Base-by-base conservation (phyloP, 2,329 filamentous ascomycete genomes). In the Cercospora sp. region DNA sequence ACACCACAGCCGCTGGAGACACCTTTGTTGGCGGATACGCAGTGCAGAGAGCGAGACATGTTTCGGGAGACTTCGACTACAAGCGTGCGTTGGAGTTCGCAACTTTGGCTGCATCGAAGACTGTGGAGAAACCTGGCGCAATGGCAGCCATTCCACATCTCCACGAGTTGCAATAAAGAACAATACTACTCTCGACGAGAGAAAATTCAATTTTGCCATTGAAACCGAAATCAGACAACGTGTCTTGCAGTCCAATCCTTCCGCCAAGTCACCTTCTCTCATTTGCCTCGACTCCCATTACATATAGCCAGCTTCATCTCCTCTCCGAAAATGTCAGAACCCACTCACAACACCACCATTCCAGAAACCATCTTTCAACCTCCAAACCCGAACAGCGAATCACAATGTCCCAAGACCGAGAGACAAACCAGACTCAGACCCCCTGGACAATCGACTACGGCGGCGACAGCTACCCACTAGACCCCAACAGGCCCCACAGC, bases 1-100 rank as follows among this genome's bases (percentile, higher is more conserved):
- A 98, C 79, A 98, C 94, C 1, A 98, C 94, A 7, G 94, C 91
- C 1, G 95, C 95, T 5, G 94, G 94, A 0, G 94, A 98, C 79
- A 97, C 94, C 0, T 97, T 97, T 81, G 92, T 96, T 5, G 94
- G 95, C 1, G 91, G 88, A 23, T 96, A 97, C 78, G 91, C 92
- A 2, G 87, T 95, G 28, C 87, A 89, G 66, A 86, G 90, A 31
- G 91, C 92, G 45, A 84, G 82, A 67, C 78, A 80, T 67, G 79
- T 79, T 28, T 77, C 81, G 12, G 77, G 82, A 18, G 77, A 76
- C 5, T 83, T 83, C 59, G 80, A 83, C 31, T 80, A 91, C 55
- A 86, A 86, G 67, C 82, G 83, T 1, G 88, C 90, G 0, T 85
- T 91, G 58, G 78, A 80, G 57, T 85, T 84, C 78, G 87, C 89